Base-by-base conservation (phyloP, 148 eudicot genomes). In the Chenopodium berlandieri region DNA sequence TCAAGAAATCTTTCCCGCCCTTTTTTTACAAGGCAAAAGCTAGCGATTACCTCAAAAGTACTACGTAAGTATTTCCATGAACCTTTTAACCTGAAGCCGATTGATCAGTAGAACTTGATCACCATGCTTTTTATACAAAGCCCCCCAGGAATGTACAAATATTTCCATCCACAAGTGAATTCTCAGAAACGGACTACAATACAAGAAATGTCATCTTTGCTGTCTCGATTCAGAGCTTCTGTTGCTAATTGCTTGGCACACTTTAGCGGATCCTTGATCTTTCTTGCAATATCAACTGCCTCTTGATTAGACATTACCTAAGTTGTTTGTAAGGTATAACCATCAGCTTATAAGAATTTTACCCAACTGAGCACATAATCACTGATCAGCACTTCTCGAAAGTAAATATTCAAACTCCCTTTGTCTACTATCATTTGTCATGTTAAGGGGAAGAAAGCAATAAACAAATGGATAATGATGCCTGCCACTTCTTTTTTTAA, bases 281-380 rank as follows among this genome's bases (percentile, higher is more conserved):
- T 89, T 80, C 81, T 89, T 25, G 87, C 89, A n/a, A 88, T 76
- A 82, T 92, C 93, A 1, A 92, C 91, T 66, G 96, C 96, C 80
- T 92, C 96, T 83, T 92, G 92, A 71, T 91, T 92, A 3, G 90
- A 76, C 92, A 92, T 87, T n/a, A 92, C 96, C 96, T 92, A 85
- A 80, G 75, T 66, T 71, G 56, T 23, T 71, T 4, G 20, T 47
- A 9, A 23, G 44, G 17, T 67, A n/a, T 63, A n/a, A 73, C 27
- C 64, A 16, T 73, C 48, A 72, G 79, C 71, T 71, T 25, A 75
- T n/a, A 75, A 69, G 83, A 56, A 0, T 56, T 56, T 25, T 34
- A 58, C 23, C 14, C 46, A 2, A 56, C 25, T 11, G n/a, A 32
- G 78, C 48, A 76, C 2, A 20, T 4, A 40, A 73, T n/a, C 22